These are phyloP conservation scores for Volvox reticuliferus DNA, from an alignment of 139 green algal genomes.

Conservation along the genomic window DNA sequence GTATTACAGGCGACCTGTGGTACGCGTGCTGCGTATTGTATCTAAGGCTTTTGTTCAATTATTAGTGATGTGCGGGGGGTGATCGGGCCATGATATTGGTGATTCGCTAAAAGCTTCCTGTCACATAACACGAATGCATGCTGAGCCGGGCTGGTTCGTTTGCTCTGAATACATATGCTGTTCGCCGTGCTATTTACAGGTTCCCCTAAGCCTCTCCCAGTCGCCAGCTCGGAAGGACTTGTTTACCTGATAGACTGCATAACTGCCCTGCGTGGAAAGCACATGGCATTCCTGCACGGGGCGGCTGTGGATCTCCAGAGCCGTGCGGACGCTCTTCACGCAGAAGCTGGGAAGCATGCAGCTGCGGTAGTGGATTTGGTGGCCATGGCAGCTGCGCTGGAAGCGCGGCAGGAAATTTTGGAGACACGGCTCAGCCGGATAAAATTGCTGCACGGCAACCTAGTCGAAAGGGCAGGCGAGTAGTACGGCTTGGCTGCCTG, in stretches of 20 bases:
- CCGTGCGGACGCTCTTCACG: not conserved
- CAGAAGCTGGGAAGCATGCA: slow-evolving; percentile 12
- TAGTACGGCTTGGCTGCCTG: not conserved
- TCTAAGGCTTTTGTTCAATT: no score
- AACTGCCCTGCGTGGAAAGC: not conserved
- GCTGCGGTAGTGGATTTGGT: slow-evolving; percentile 1
- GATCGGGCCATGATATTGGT: no score
- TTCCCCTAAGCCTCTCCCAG: slow-evolving; percentile 15
- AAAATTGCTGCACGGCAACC: slow-evolving; percentile 46
- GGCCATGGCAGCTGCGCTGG: not conserved
- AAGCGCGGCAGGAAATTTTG: slow-evolving; percentile 36
- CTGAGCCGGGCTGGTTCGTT: no score
- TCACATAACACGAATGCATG: no score
- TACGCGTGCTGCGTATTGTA: no score
- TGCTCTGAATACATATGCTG: not conserved
- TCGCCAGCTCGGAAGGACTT: slow-evolving; percentile 19
- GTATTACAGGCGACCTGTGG: no score
- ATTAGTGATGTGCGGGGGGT: no score
- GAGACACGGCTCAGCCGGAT: not conserved
- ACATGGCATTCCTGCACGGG: slow-evolving; percentile 17
- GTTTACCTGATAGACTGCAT: slow-evolving; percentile 32
- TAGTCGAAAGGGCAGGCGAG: slow-evolving; percentile 47
- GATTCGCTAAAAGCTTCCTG: no score
- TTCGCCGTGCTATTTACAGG: not conserved
- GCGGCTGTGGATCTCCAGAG: not conserved